Conservation (phyloP, 2,329 filamentous ascomycete species). For the Apiospora kogelbergensis region DNA sequence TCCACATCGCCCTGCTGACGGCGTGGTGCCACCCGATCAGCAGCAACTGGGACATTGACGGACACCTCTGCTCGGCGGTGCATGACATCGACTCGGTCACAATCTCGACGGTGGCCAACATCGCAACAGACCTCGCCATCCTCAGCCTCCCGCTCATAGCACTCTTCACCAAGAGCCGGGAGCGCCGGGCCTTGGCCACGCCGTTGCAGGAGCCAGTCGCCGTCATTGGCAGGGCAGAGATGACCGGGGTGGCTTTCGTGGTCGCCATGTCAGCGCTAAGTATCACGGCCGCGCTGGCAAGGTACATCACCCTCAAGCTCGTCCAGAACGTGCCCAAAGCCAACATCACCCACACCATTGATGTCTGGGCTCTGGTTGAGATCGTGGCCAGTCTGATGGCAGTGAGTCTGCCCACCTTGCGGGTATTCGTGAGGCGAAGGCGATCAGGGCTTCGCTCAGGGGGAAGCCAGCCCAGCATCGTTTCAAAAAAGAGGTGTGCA, state of each 20-base stretch:
- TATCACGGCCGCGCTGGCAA: constrained; percentile 21
- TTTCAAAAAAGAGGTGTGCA: neutral
- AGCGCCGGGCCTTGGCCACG: constrained; percentile 17
- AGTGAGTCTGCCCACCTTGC: constrained; percentile 22
- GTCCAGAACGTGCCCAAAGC: constrained; percentile 23
- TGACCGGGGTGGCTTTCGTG: constrained; percentile 23
- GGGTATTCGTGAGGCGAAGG: constrained; percentile 18
- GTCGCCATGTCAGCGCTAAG: constrained; percentile 24
- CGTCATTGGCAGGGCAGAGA: constrained; percentile 19
- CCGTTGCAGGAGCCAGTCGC: neutral
- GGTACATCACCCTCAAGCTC: constrained; percentile 21
- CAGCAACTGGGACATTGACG: constrained; percentile 21
- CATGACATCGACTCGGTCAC: constrained; percentile 23
- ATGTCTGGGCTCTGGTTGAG: constrained; percentile 25
- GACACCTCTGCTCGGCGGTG: constrained; percentile 22
- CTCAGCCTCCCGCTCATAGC: constrained; percentile 21
- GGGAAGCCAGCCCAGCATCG: neutral
- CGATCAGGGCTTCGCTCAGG: neutral
- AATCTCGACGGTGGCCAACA: constrained; percentile 23
- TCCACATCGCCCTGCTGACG: constrained; percentile 21
- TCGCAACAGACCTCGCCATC: constrained; percentile 23
- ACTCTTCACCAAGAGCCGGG: constrained; percentile 16
- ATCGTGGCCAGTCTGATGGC: constrained; percentile 25
- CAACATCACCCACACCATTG: constrained; percentile 25
- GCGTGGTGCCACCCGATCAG: constrained; percentile 22